A percentile compares a stretch with the other conserved stretches of the same genome.
These are phyloP conservation scores for Austroboletus novae-zelandiae DNA, from an alignment of 1,284 basidiomycete genomes.

Conservation along the genomic window DNA sequence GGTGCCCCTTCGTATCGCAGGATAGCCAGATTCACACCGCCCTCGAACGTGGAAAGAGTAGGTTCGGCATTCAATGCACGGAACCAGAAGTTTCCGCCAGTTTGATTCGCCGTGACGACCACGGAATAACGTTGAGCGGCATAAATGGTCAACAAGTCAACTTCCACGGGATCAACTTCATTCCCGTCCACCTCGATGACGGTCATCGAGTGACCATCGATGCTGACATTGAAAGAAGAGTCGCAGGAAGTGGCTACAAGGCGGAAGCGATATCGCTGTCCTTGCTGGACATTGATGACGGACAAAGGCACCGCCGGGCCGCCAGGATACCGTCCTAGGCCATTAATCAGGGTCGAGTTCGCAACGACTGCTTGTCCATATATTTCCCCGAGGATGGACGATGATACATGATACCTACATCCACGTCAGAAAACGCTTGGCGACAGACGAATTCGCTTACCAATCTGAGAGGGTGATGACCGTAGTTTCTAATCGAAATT, in stretches of 20 bases:
- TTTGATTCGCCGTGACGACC: slow-evolving; percentile 21
- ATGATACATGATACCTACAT: slow-evolving; percentile 29
- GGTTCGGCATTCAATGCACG: slow-evolving; percentile 24
- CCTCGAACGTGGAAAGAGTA: slow-evolving; percentile 23
- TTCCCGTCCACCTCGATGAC: slow-evolving; percentile 51
- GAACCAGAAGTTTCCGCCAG: slow-evolving; percentile 45
- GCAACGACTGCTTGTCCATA: slow-evolving; percentile 6
- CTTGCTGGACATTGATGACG: slow-evolving; percentile 30
- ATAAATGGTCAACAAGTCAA: slow-evolving; percentile 41
- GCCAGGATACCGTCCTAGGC: slow-evolving; percentile 36
- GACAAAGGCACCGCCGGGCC: slow-evolving; percentile 34
- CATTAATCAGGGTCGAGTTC: slow-evolving; percentile 6
- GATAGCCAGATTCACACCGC: slow-evolving; percentile 50
- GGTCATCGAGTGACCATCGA: slow-evolving; percentile 43
- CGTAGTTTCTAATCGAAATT: slow-evolving; percentile 21
- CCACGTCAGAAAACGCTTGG: neutral
- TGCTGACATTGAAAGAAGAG: slow-evolving; percentile 39
- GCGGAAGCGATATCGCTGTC: slow-evolving; percentile 33
- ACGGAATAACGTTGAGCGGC: slow-evolving; percentile 31
- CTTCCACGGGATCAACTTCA: slow-evolving; percentile 37
- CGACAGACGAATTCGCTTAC: slow-evolving; percentile 9
- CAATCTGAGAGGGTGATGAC: slow-evolving; percentile 34
- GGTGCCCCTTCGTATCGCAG: slow-evolving; percentile 50
- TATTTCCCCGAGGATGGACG: slow-evolving; percentile 9
- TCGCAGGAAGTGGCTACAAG: slow-evolving; percentile 36